Base-by-base conservation (phyloP, 139 green algal genomes). In the Chlorella sorokiniana region DNA sequence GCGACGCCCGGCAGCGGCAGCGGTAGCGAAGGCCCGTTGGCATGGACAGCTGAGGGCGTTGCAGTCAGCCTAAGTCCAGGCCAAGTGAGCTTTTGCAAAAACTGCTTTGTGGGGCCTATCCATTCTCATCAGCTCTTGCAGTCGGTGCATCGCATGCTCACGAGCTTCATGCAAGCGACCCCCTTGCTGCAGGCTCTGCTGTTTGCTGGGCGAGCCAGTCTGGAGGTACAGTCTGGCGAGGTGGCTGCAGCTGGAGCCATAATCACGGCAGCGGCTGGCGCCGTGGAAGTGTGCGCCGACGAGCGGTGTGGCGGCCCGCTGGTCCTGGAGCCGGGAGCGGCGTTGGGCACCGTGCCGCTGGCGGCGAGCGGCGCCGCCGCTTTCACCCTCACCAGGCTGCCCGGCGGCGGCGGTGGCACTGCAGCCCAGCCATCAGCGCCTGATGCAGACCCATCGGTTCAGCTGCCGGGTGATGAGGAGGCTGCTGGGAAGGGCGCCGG, bases 181-280 rank as follows among this genome's bases (percentile, higher is more conserved):
- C 56, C 31, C 27, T 27, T 23, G 35, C 35, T 45, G 48, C 81
- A 86, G 81, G 54, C 69, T 4, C 71, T 86, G 18, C 16, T 76
- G 25, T 82, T 86, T 35, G 31, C 52, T 1, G 81, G 81, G n/a
- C 41, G 38, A 1, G 81, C 52, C 63, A 41, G 16, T 20, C 52
- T 81, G 59, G 40, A 41, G 4, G 79, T 84, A 48, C 79, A 79
- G 44, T 71, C 68, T 42, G 79, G 79, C 31, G 79, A 84, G 71
- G 59, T 84, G 70, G 14, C 68, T 3, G 23, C 38, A 1, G 29
- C 27, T 16, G 79, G 79, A 6, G 27, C 10, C 31, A n/a, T 52
- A 0, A 16, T 84, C 4, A 80, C 25, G 0, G 33, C 79, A 25
- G 33, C 35, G 16, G 68, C 35, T 33, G 64, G 44, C 38, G 8